phyloP scores from a whole-genome alignment of 1,284 basidiomycete genomes.

The Cutaneotrichosporon sp. region DNA sequence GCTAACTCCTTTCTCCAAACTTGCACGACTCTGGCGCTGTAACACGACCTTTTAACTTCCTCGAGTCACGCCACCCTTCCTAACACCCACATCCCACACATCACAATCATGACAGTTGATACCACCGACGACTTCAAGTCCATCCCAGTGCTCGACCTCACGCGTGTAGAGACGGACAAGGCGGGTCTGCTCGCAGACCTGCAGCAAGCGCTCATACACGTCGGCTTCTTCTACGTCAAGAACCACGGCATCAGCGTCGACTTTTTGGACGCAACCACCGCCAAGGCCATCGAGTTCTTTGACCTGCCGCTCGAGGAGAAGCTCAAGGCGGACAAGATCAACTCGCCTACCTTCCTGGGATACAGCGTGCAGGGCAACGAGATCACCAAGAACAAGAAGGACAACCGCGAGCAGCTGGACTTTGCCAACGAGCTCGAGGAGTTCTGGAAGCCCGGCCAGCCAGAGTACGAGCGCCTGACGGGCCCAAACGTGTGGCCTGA shows the following conservation, averaged over 20 bases:
- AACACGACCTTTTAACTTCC: not conserved
- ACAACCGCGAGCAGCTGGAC: conserved; percentile 29
- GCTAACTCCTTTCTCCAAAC: not conserved
- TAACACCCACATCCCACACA: not conserved
- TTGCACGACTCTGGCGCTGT: not conserved
- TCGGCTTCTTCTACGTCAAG: conserved; percentile 27
- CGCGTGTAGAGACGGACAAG: conserved; percentile 16
- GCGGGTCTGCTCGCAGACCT: conserved; percentile 19
- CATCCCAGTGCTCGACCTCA: conserved; percentile 25
- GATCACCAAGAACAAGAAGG: conserved; percentile 29
- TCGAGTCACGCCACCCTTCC: not conserved
- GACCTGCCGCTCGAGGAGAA: conserved; percentile 43
- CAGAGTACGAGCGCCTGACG: conserved; percentile 22
- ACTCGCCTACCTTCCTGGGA: conserved; percentile 26
- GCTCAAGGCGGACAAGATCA: conserved; percentile 33
- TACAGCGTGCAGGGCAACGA: conserved; percentile 28
- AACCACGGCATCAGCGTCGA: conserved; percentile 22
- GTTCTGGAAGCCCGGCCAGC: conserved; percentile 20
- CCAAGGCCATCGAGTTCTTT: conserved; percentile 23
- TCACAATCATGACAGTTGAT: not conserved
- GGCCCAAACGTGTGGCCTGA: conserved; percentile 23
- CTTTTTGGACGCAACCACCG: conserved; percentile 16
- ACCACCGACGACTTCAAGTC: conserved; percentile 20
- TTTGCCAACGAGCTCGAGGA: conserved; percentile 26
- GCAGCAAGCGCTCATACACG: conserved; percentile 21